Evolutionary conservation across 192 early-diverging fungal species (phyloP).

Genomic region (Lobosporangium transversale): DNA sequence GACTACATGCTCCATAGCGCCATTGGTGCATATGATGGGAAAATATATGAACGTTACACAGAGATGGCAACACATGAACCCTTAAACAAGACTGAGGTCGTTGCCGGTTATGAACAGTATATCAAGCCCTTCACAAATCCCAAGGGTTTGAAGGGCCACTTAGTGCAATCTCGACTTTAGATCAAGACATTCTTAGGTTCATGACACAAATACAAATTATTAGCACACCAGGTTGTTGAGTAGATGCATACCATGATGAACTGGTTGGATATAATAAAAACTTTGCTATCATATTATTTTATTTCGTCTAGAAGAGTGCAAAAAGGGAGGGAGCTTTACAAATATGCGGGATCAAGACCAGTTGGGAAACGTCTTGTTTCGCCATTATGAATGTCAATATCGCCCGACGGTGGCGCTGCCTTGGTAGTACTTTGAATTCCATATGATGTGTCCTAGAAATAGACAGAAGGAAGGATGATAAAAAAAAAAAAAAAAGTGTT

Average conservation of each 20-base stretch:
- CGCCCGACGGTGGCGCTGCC: constrained; percentile 38
- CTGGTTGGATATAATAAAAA: not conserved
- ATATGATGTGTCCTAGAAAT: constrained; percentile 36
- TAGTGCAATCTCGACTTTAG: constrained; percentile 25
- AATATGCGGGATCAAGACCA: not conserved
- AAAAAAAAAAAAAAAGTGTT: not conserved
- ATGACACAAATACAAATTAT: not conserved
- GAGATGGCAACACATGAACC: constrained; percentile 56
- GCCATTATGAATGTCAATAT: constrained; percentile 20
- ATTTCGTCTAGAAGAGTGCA: too few species aligned
- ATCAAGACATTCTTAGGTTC: too few species aligned
- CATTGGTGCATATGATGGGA: constrained; percentile 77
- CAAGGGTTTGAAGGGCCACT: constrained; percentile 21
- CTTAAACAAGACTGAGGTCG: constrained; percentile 39
- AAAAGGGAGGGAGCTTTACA: too few species aligned
- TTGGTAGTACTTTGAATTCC: constrained; percentile 38
- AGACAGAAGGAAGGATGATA: not conserved
- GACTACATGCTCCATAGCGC: constrained; percentile 82
- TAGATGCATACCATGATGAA: constrained; percentile 1
- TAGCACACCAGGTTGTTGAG: not conserved
- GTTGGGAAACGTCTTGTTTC: not conserved
- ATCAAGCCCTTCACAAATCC: constrained; percentile 43
- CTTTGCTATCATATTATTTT: too few species aligned
- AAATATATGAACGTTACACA: constrained; percentile 71
- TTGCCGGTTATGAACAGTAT: constrained; percentile 40